Conservation (phyloP, 805 yeast species). For the Wickerhamomyces bovis region DNA sequence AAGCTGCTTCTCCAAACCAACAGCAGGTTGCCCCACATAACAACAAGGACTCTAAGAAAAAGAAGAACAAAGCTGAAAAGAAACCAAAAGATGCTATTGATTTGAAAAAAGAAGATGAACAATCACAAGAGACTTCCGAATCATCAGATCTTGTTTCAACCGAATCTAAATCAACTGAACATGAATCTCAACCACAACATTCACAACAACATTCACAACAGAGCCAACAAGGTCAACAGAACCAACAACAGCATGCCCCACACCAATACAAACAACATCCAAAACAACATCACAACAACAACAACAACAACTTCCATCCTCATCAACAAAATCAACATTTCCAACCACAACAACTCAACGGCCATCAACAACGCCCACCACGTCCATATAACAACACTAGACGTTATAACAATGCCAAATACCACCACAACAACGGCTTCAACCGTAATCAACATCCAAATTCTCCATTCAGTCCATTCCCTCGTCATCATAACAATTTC, state of each 20-base stretch:
- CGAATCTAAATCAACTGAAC: slow-evolving; percentile 2
- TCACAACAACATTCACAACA: neutral
- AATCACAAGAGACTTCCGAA: slow-evolving; percentile 6
- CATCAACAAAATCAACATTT: slow-evolving; percentile 6
- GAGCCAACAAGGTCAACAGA: slow-evolving; percentile 1
- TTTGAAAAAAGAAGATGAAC: slow-evolving; percentile 22
- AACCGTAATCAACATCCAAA: slow-evolving; percentile 9
- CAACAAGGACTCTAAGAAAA: slow-evolving; percentile 18
- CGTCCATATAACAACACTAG: slow-evolving; percentile 21
- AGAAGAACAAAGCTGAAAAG: slow-evolving; percentile 20
- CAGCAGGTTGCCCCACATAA: slow-evolving; percentile 1
- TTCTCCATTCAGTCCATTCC: neutral
- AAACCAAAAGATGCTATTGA: slow-evolving; percentile 8
- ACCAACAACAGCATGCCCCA: slow-evolving; percentile 1
- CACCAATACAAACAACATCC: slow-evolving; percentile 6
- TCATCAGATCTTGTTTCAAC: neutral
- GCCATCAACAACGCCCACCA: slow-evolving; percentile 16
- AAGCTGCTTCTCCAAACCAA: neutral
- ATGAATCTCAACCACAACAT: slow-evolving; percentile 4
- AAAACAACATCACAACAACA: slow-evolving; percentile 1
- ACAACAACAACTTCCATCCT: slow-evolving; percentile 4
- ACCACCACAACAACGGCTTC: slow-evolving; percentile 4
- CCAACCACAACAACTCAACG: slow-evolving; percentile 6
- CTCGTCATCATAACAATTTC: slow-evolving; percentile 7
- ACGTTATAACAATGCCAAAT: slow-evolving; percentile 15